Conservation (phyloP, 352 stramenopile species). For the Phytophthora tentaculata region DNA sequence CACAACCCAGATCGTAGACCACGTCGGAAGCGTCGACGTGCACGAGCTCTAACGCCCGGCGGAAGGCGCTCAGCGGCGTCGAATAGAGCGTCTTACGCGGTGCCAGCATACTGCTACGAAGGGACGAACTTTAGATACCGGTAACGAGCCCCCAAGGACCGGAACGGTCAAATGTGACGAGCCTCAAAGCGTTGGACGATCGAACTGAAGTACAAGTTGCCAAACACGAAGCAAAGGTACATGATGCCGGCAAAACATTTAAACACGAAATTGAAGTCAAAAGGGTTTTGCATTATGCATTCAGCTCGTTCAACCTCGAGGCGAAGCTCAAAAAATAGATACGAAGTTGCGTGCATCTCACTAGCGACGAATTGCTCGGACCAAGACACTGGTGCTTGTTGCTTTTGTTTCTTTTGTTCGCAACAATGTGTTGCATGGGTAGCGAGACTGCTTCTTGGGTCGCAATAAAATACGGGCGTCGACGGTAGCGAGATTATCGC, state of each 20-base stretch:
- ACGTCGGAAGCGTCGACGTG: slow-evolving; percentile 47
- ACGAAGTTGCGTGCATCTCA: slow-evolving; percentile 10
- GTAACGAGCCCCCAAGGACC: no score
- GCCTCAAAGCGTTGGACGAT: slow-evolving; percentile 11
- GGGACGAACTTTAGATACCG: slow-evolving; percentile 25
- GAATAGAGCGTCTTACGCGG: slow-evolving; percentile 84
- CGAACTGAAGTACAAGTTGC: neutral
- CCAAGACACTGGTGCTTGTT: neutral
- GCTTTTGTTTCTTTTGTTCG: slow-evolving; percentile 3
- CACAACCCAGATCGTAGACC: slow-evolving; percentile 83
- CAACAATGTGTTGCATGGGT: neutral
- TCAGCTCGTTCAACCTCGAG: slow-evolving; percentile 13
- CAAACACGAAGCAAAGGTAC: no score
- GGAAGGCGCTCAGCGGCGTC: slow-evolving; percentile 71
- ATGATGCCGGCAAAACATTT: no score
- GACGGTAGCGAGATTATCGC: slow-evolving; percentile 29
- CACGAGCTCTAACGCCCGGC: slow-evolving; percentile 60
- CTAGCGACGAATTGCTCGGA: slow-evolving; percentile 12
- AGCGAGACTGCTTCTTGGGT: neutral
- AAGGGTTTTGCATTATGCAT: slow-evolving; percentile 16
- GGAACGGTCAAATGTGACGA: slow-evolving; percentile 32
- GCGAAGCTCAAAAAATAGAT: slow-evolving; percentile 26
- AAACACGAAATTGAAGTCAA: neutral
- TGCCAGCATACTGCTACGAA: slow-evolving; percentile 57
- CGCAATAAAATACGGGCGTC: slow-evolving; percentile 21